Base-by-base conservation (phyloP, 495 filamentous ascomycete species). In the Aeminium ludgeri region DNA sequence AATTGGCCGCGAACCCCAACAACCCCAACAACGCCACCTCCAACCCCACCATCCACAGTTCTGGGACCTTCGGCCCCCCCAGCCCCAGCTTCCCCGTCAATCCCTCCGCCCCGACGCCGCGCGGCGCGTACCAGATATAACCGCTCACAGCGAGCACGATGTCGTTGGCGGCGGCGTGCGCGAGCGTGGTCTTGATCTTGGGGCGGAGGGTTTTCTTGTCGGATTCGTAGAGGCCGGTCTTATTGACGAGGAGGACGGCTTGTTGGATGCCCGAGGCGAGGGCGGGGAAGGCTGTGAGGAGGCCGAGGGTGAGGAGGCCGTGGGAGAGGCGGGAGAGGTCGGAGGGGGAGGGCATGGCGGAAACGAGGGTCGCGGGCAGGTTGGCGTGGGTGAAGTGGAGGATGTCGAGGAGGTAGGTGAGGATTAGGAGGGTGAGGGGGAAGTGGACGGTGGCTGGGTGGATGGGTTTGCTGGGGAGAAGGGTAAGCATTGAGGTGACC, bases 391-490 rank as follows among this genome's bases (percentile, higher is more conserved):
- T 13, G 36, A 20, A 10, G 45, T 48, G 31, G 37, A 52, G 17
- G 36, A 48, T 35, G 38, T 60, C 57, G 40, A 60, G 55, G 38
- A 27, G 45, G 41, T 50, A 50, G 30, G 48, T 46, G 18, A 58
- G 43, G 37, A 17, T n/a, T 42, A 51, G 51, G 51, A 60, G 56
- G 43, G 57, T 40, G 38, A 60, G 49, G 34, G 57, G 57, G 41
- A 53, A 56, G 46, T 60, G 57, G 17, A 60, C 53, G 6, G 46
- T 43, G 10, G 57, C 55, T 15, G 57, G 57, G 47, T 60, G 57
- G 27, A 48, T 41, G 31, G 57, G 57, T 38, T 58, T 52, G 34
- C 51, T 56, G 16, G 11, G n/a, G n/a, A n/a, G n/a, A n/a, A n/a
- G n/a, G n/a, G n/a, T n/a, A n/a, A n/a, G 28, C 8, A 8, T 30